Percentiles rank a stretch among this genome's conserved stretches.
Evolutionary conservation across 2,329 filamentous ascomycete species (phyloP).

Genomic region (Sporothrix dimorphospora): DNA sequence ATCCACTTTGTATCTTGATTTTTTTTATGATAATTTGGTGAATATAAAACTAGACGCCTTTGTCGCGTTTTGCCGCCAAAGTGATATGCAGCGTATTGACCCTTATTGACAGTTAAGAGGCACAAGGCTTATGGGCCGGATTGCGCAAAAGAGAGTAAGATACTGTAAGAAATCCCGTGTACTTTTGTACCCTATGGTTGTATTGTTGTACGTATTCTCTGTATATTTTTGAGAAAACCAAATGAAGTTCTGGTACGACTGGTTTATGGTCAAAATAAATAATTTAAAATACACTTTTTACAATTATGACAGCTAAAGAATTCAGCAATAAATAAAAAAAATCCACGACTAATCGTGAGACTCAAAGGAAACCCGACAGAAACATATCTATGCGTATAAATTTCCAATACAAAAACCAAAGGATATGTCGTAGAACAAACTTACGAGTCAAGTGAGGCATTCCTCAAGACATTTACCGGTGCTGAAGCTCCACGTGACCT

Average conservation of each 20-base stretch:
- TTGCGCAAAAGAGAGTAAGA: neutral
- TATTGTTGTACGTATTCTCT: too few species aligned
- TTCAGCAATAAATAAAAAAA: neutral
- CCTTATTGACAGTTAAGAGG: too few species aligned
- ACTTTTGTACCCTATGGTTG: too few species aligned
- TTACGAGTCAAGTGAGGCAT: neutral
- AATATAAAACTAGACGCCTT: too few species aligned
- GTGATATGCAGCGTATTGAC: too few species aligned
- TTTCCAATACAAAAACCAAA: neutral
- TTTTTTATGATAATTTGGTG: too few species aligned
- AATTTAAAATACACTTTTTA: neutral
- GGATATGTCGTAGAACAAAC: neutral
- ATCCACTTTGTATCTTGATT: too few species aligned
- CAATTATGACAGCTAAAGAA: neutral
- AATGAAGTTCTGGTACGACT: too few species aligned
- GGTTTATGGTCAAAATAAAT: neutral
- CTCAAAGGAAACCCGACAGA: neutral
- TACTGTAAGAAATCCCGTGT: too few species aligned
- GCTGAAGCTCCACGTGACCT: constrained; percentile 19
- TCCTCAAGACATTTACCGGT: neutral
- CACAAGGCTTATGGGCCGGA: too few species aligned
- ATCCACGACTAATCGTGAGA: neutral
- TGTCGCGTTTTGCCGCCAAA: too few species aligned
- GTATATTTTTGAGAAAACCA: too few species aligned
- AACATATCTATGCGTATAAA: neutral